Evolutionary conservation across 73 alveolate species (phyloP), one percentile per base, ranked within the genome.

Genomic region (Paramecium bursaria): DNA sequence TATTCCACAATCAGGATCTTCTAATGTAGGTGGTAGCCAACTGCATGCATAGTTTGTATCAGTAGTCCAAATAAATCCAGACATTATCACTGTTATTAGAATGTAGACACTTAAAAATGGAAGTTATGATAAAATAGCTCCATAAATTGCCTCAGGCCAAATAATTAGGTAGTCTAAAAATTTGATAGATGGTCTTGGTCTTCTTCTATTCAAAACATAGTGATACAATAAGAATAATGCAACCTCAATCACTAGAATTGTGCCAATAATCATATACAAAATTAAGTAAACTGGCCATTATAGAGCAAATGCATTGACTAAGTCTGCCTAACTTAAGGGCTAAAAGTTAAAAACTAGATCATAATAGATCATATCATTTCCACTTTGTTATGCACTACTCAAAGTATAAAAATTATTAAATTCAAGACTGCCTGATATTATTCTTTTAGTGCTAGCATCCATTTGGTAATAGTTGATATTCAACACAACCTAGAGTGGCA

Each of bases 241-340:
- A 1, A 33, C 53, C 27, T 67, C 82, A 35, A 67, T 19, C 21
- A 47, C 13, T 15, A 67, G 21, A 15, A 67, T 42, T 7, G 82
- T 57, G 17, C 82, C 82, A 2, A 67, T 67, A 3, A 67, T 67
- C 39, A 42, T 19, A 30, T 67, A 67, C 22, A 67, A 67, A 35
- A 67, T 31, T 10, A 67, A 67, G 44, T 67, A 67, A 2, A 67
- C 82, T 14, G 82, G 82, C 82, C 82, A 67, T 67, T 67, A 53
- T 11, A 67, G 55, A 0, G 82, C 82, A 35, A 67, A 67, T 25
- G 26, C 22, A 67, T 67, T 67, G 11, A 67, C 82, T 42, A 67
- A 39, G 19, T 67, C 10, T 14, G 60, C 82, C 44, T 67, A 14
- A 14, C 42, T 67, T 57, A 67, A 39, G 0, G 82, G 35, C 22